Conservation (phyloP, 2,329 filamentous ascomycete genomes). For the Ceratocystis diversiconidia region DNA sequence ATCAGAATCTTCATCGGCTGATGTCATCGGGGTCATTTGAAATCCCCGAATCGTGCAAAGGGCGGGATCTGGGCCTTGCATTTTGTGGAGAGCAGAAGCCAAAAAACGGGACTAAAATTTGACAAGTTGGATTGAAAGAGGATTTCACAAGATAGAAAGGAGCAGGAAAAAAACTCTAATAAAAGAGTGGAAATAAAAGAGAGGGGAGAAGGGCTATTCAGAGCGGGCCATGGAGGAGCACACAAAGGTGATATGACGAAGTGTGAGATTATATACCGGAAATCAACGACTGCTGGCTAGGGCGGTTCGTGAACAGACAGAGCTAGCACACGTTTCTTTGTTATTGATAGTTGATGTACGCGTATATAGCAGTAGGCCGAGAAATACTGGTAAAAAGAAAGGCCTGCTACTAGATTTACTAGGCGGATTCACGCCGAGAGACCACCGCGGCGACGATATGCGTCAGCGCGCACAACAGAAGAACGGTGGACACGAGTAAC, state of each 20-base stretch:
- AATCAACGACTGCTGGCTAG: background rate
- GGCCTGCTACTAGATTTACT: background rate
- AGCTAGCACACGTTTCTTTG: background rate
- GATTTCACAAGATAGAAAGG: constrained; percentile 2
- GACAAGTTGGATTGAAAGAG: background rate
- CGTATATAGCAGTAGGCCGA: background rate
- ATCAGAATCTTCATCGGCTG: constrained; percentile 46
- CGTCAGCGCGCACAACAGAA: constrained; percentile 16
- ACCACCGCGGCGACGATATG: constrained; percentile 18
- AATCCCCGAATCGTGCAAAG: constrained; percentile 44
- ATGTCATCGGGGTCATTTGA: constrained; percentile 37
- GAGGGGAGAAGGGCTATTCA: constrained; percentile 8
- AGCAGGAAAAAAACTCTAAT: constrained; percentile 14
- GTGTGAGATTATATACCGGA: background rate
- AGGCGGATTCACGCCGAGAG: constrained; percentile 17
- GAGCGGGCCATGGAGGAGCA: background rate
- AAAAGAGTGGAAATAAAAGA: constrained; percentile 15
- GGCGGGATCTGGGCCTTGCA: constrained; percentile 26
- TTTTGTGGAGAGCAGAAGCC: constrained; percentile 26
- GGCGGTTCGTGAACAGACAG: constrained; percentile 12
- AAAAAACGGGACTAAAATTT: constrained; percentile 29
- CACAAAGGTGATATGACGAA: background rate
- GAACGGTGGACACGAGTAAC: constrained; percentile 9
- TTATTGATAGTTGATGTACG: background rate
- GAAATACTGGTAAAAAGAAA: background rate